Evolutionary conservation across 345 rosid species (phyloP), one percentile per base, ranked within the genome.

Genomic region (Salix caprea): DNA sequence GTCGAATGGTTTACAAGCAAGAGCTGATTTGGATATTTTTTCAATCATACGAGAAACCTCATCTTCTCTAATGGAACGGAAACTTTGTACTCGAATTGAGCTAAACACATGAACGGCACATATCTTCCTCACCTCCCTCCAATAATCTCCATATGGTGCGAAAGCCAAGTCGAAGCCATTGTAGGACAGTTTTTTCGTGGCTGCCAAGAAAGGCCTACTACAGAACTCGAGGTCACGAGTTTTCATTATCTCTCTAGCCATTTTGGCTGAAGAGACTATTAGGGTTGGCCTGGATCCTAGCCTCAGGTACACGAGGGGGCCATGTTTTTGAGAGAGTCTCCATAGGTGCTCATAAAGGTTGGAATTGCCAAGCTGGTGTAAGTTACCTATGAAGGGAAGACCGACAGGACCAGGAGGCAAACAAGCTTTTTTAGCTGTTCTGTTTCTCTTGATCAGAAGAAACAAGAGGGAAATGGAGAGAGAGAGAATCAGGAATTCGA

Each of bases 381-480:
- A 72, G 86, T 88, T 89, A 1, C 91, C 90, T 5, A 89, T 80
- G 28, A 88, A 58, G 0, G 89, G 89, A 68, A 89, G 85, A 2
- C 79, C 77, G n/a, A 34, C 77, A 7, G 93, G 91, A 36, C 87
- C 84, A 0, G 91, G 92, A 5, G 91, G 92, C 67, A 81, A 78
- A 37, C 58, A 65, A 40, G 9, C 26, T 2, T 65, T 34, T n/a
- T 40, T 60, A 72, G 30, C 39, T 16, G 46, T 7, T 60, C 30
- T 70, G 19, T 72, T 26, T 1, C 73, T 82, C 65, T 69, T 85
- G 65, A 7, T 40, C 44, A 40, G 72, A 65, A 86, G 42, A 34
- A 76, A 66, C 34, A 81, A 72, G 7, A 80, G 13, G 56, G 61
- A 36, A 23, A 84, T 2, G 2, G 82, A 73, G 46, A 84, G 56